Evolutionary conservation across 768 basidiomycete genomes (phyloP).

Genomic region (Hortiboletus flavorubellus): DNA sequence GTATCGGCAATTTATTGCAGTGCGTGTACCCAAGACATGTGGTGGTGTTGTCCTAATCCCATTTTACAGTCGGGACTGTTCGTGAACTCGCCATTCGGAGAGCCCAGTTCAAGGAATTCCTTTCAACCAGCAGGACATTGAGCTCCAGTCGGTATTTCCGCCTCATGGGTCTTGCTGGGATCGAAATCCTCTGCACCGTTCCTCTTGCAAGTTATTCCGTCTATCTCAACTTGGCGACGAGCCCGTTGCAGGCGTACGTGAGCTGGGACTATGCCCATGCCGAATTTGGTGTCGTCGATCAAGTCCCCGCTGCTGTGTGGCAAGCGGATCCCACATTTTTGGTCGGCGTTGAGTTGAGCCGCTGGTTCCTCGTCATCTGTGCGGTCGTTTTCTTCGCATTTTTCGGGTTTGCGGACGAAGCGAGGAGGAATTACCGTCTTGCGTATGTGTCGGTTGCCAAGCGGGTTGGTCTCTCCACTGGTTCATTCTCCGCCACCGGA

Average conservation of each 20-base stretch:
- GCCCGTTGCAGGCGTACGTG: conserved; percentile 35
- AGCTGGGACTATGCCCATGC: conserved; percentile 49
- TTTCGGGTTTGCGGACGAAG: conserved; percentile 71
- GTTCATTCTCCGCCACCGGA: conserved; percentile 19
- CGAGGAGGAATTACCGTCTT: conserved; percentile 51
- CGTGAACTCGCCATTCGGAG: conserved; percentile 31
- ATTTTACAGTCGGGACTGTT: conserved; percentile 25
- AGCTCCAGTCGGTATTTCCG: conserved; percentile 56
- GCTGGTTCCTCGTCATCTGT: conserved; percentile 47
- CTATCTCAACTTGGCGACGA: conserved; percentile 31
- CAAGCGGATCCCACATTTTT: conserved; percentile 17
- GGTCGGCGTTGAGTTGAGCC: conserved; percentile 37
- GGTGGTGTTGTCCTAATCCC: neutral
- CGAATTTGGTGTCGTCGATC: conserved; percentile 35
- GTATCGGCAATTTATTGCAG: conserved; percentile 40
- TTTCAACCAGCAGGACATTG: conserved; percentile 40
- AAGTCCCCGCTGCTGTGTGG: conserved; percentile 44
- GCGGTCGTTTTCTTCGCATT: conserved; percentile 62
- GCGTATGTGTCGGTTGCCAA: conserved; percentile 38
- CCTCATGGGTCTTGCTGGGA: conserved; percentile 52
- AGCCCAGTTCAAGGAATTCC: conserved; percentile 35
- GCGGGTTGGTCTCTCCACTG: conserved; percentile 32
- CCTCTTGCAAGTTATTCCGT: conserved; percentile 36
- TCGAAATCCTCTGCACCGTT: conserved; percentile 42
- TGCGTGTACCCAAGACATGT: conserved; percentile 19